phyloP scores from a whole-genome alignment of 2,329 filamentous ascomycete species.

The Berkeleyomyces basicola region DNA sequence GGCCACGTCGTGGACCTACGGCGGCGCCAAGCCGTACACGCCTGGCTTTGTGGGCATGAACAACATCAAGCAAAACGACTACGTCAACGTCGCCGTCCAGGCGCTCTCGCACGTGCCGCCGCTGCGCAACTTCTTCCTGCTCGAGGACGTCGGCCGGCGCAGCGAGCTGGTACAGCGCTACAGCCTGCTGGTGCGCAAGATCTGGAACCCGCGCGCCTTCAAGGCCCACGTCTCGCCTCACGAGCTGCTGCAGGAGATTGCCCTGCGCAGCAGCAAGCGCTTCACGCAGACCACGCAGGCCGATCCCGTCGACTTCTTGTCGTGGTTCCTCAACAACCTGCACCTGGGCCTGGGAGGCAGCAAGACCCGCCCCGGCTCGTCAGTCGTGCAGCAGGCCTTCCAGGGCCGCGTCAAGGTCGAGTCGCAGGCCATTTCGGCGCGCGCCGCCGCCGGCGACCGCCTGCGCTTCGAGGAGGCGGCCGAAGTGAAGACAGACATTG shows the following conservation, averaged over 20 bases:
- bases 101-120: slow-evolving; percentile 79
- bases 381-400: slow-evolving; percentile 82
- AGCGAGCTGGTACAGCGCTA: slow-evolving; percentile 76
- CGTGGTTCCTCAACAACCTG: slow-evolving; percentile 94
- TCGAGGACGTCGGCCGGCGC: slow-evolving; percentile 59
- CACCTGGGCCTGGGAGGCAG: slow-evolving; percentile 83
- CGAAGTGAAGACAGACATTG: slow-evolving; percentile 57
- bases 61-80: slow-evolving; percentile 99
- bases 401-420: slow-evolving; percentile 86
- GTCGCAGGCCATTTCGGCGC: slow-evolving; percentile 82
- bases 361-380: slow-evolving; percentile 67
- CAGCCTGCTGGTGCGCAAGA: slow-evolving; percentile 80
- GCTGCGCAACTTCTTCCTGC: slow-evolving; percentile 77
- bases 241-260: slow-evolving; percentile 89
- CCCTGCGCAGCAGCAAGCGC: slow-evolving; percentile 74
- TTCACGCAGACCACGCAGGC: slow-evolving; percentile 84
- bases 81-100: slow-evolving; percentile 89
- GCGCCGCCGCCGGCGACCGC: slow-evolving; percentile 72
- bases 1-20: slow-evolving; percentile 54
- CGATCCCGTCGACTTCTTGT: slow-evolving; percentile 89
- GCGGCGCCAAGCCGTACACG: slow-evolving; percentile 60
- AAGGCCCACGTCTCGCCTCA: slow-evolving; percentile 94
- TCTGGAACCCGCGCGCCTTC: slow-evolving; percentile 96
- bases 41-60: slow-evolving; percentile 98
- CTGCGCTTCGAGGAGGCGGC: slow-evolving; percentile 86